Percentiles rank a stretch among this genome's conserved stretches.
Evolutionary conservation across 805 yeast species (phyloP).

Genomic region (Jamesozyma lodderae): DNA sequence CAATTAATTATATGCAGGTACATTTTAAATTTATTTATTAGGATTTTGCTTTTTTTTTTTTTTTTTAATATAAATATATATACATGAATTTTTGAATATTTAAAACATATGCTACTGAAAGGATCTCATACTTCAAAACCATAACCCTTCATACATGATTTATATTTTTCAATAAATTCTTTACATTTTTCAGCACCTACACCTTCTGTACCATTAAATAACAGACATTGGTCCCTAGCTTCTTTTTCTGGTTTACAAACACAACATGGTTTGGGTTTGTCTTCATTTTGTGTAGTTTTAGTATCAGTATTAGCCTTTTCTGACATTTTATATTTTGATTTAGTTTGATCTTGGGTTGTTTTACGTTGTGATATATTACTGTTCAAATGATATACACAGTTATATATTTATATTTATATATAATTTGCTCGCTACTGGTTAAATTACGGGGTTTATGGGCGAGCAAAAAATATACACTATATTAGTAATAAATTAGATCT

Average conservation of each 20-base stretch:
- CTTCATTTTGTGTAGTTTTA: constrained; percentile 3
- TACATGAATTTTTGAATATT: background rate
- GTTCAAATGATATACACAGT: no score
- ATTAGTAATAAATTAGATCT: no score
- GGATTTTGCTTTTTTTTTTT: background rate
- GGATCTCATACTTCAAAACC: constrained; percentile 47
- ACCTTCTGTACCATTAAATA: constrained; percentile 63
- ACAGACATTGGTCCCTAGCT: constrained; percentile 76
- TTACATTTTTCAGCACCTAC: constrained; percentile 53
- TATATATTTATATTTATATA: no score
- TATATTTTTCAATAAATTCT: constrained; percentile 60
- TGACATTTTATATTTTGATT: constrained; percentile 4
- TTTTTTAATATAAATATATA: background rate
- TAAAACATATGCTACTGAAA: background rate
- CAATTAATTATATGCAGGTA: background rate
- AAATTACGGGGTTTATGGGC: no score
- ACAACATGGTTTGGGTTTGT: constrained; percentile 90
- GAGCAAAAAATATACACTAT: no score
- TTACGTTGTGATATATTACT: no score
- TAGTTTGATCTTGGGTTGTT: no score
- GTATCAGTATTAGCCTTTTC: constrained; percentile 2
- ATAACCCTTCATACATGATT: constrained; percentile 82
- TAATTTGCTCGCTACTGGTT: no score
- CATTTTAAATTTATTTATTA: no score
- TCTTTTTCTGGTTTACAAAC: constrained; percentile 83